Evolutionary conservation across 805 yeast genomes (phyloP), one percentile per base, ranked within the genome.

Genomic region (Maudiozyma pseudohumilis): DNA sequence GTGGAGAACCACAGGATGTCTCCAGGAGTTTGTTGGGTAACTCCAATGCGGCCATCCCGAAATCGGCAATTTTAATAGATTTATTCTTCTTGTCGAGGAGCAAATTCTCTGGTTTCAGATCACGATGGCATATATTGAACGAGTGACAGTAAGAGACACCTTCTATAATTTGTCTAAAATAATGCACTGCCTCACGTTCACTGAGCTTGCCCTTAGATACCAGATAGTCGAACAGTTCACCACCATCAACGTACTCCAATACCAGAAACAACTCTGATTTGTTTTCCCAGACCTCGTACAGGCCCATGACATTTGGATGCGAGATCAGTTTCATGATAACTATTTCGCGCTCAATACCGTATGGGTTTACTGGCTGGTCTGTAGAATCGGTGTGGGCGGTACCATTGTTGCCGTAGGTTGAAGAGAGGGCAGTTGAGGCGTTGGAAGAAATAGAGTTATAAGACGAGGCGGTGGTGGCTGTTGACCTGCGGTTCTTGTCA

Each of bases 221-320:
- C 39, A 83, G 63, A 43, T 77, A 69, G 51, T 83, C 92, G 48
- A 83, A 83, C 38, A 83, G 62, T 59, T 83, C 94, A 41, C 94
- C 94, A n/a, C 92, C 89, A 58, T 83, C 88, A 23, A 83, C 89
- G 55, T 81, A 83, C 55, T 83, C 94, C 35, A 83, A 62, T 12
- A 83, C 86, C 46, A 83, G 59, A 51, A 79, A 83, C 40, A 92
- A 68, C 42, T 89, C 95, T 53, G 85, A 86, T 47, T 86, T 80
- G 47, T 94, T 89, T 61, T 92, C 98, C 97, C 97, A 92, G 18
- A 92, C 98, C 55, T 92, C 98, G 56, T 87, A 92, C 28, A 92
- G 67, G 19, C 92, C 82, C 74, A 92, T 77, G 18, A 92, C 92
- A 53, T 92, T 89, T 10, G 95, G 86, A 60, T 92, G 97, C 42